Conservation (phyloP, 2,329 filamentous ascomycete species). For the Claviceps sp. region DNA sequence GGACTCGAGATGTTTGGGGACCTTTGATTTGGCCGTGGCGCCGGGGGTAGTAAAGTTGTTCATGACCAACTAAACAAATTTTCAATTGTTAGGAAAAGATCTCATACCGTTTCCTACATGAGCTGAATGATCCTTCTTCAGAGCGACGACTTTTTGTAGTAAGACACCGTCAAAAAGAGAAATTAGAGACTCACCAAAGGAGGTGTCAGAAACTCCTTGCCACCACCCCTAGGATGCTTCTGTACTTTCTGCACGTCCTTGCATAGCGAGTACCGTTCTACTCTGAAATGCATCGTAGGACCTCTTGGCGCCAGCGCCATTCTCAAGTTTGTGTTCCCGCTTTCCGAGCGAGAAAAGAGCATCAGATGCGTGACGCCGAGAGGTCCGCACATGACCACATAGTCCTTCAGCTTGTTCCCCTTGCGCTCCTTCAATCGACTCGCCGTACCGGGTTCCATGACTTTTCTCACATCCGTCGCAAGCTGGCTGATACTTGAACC, state of each 20-base stretch:
- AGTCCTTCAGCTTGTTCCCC: slow-evolving; percentile 81
- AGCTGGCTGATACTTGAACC: slow-evolving; percentile 84
- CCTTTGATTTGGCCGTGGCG: slow-evolving; percentile 46
- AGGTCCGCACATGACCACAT: slow-evolving; percentile 88
- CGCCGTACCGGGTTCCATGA: slow-evolving; percentile 95
- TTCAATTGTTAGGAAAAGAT: no score
- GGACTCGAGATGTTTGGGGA: slow-evolving; percentile 89
- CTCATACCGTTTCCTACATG: no score
- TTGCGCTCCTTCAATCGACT: slow-evolving; percentile 78
- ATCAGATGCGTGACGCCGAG: slow-evolving; percentile 86
- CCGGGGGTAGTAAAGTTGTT: slow-evolving; percentile 77
- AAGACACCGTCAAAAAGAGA: neutral
- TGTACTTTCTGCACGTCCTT: slow-evolving; percentile 80
- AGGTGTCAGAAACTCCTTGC: slow-evolving; percentile 73
- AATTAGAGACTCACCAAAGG: slow-evolving; percentile 48
- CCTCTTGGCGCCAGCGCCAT: slow-evolving; percentile 79
- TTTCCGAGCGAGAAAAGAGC: slow-evolving; percentile 80
- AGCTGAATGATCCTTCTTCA: no score
- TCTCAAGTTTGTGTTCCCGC: slow-evolving; percentile 84
- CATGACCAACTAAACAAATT: slow-evolving; percentile 62
- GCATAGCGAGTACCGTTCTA: slow-evolving; percentile 87
- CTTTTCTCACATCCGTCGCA: slow-evolving; percentile 75
- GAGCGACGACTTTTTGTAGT: neutral
- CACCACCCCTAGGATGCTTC: slow-evolving; percentile 68
- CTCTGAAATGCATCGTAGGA: slow-evolving; percentile 84